phyloP scores from a whole-genome alignment of 108 stramenopile genomes.

The Cyclotella choctawhatcheeana region DNA sequence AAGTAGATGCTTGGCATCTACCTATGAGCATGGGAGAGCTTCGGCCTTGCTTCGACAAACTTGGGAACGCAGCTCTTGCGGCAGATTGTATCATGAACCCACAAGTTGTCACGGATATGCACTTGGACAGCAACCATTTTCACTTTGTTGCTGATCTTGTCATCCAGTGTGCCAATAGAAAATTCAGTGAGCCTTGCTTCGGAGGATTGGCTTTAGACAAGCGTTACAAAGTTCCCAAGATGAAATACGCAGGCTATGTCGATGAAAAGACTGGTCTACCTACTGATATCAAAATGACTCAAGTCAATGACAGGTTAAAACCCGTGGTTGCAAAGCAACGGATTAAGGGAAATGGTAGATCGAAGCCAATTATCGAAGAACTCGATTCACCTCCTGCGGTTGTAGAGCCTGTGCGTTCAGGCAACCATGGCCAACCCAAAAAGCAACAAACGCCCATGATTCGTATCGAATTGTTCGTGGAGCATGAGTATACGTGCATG shows the following conservation, averaged over 20 bases:
- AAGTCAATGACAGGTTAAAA: neutral
- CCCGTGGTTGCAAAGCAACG: conserved; percentile 36
- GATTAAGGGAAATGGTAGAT: conserved; percentile 38
- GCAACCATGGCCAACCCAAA: neutral
- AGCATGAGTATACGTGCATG: neutral
- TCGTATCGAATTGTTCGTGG: conserved; percentile 34
- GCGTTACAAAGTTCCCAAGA: conserved; percentile 48
- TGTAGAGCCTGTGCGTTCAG: neutral
- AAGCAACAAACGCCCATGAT: neutral
- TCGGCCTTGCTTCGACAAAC: conserved; percentile 36
- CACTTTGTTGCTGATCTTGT: conserved; percentile 45
- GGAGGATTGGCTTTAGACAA: conserved; percentile 27
- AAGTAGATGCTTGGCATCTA: conserved; percentile 46
- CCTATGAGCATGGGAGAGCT: conserved; percentile 54
- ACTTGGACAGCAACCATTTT: conserved; percentile 18
- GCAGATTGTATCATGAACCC: conserved; percentile 43
- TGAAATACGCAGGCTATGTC: conserved; percentile 49
- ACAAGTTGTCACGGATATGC: conserved; percentile 33
- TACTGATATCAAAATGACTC: neutral
- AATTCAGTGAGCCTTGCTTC: conserved; percentile 39
- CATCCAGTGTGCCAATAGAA: conserved; percentile 37
- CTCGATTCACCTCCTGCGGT: neutral
- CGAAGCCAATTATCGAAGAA: conserved; percentile 35
- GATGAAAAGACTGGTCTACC: conserved; percentile 32
- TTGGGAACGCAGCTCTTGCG: conserved; percentile 12